Base-by-base conservation (phyloP, 2,329 filamentous ascomycete species). In the Pseudocercospora fuligena region DNA sequence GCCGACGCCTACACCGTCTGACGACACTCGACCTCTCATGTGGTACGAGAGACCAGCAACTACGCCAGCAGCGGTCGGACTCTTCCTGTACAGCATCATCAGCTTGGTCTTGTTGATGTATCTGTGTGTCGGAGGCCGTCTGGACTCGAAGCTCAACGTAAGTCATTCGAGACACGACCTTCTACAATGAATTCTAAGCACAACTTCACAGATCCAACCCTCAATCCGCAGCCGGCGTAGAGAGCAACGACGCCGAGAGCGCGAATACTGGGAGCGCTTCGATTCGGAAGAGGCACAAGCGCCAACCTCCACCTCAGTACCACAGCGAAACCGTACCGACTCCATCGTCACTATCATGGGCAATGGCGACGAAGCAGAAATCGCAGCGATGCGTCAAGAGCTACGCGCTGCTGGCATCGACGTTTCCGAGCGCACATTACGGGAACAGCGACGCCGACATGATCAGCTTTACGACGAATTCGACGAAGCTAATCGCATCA, bases 311-410 rank as follows among this genome's bases (percentile, higher is more conserved):
- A 21, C 25, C 47, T 53, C 47, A 8, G 25, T 27, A 9, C 47
- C 9, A 14, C 40, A 43, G 40, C 40, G 40, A 53, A n/a, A 56
- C 19, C 56, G 56, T 16, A 19, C 5, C 33, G 31, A 40, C 2
- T 66, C 61, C 31, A 43, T 64, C 31, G 47, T 53, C 21, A 66
- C 65, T 23, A 57, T 54, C 27, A 47, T 66, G 29, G 65, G 65
- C 23, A 49, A 66, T 2, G 65, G 65, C 25, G 56, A 66, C 36
- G 65, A 66, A 43, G 60, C 54, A 14, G 56, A 61, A 16, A 21
- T 63, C 11, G 60, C 49, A 27, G 61, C 46, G 9, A 21, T 61
- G 1, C 60, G 58, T 5, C 54, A 31, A 14, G 56, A 58, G 16
- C 36, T 56, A 3, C 40, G 51, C 5, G 33, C 23, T 2, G 40